Conservation (phyloP, 129 eudicot genomes). For the Helianthus annuus region HanXRQr2.0-SUNRISE NC_035445.2:102362757-102363256, state of each 20-base stretch:
- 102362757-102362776: not conserved
- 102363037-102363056: conserved; percentile 31
- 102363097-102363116: not conserved
- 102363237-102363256: no score
- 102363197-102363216: not conserved
- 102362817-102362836: conserved; percentile 5
- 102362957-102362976: not conserved
- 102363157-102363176: conserved; percentile 1
- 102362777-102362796: not conserved
- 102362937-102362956: conserved; percentile 1
- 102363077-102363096: conserved; percentile 13
- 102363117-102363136: no score
- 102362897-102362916: not conserved
- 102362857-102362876: conserved; percentile 25
- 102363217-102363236: not conserved
- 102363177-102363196: not conserved
- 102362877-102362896: conserved; percentile 17
- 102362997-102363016: conserved; percentile 42
- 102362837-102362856: conserved; percentile 29
- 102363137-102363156: not conserved
- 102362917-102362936: conserved; percentile 18
- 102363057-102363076: conserved; percentile 24
- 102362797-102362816: not conserved
- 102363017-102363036: conserved; percentile 51
- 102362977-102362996: conserved; percentile 27